These are phyloP conservation scores for Fusarium luffae DNA, from an alignment of 2,329 filamentous ascomycete genomes.

Conservation along the genomic window DNA sequence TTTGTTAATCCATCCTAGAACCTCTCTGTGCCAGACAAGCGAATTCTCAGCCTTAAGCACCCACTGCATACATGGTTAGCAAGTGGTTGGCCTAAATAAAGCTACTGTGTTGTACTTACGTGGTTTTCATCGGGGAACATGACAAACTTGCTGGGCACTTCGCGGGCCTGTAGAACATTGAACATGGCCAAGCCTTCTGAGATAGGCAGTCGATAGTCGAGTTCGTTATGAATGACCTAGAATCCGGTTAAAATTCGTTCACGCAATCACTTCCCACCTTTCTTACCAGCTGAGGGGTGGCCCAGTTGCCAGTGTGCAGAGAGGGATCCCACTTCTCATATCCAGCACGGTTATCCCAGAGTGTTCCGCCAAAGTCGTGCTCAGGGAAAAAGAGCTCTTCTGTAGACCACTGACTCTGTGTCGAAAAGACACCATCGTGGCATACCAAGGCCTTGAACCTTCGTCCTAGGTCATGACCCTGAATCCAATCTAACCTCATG, in stretches of 20 bases:
- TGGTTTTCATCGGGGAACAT: slow-evolving; percentile 82
- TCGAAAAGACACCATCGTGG: slow-evolving; percentile 87
- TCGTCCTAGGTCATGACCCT: slow-evolving; percentile 83
- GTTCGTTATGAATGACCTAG: slow-evolving; percentile 81
- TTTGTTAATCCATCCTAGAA: slow-evolving; percentile 81
- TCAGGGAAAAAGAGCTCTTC: slow-evolving; percentile 78
- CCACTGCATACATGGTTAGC: slow-evolving; percentile 62
- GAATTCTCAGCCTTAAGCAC: slow-evolving; percentile 93
- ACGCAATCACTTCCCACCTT: background rate
- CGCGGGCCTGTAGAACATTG: slow-evolving; percentile 81
- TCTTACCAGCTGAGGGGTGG: slow-evolving; percentile 82
- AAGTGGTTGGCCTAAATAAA: background rate
- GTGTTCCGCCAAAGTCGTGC: slow-evolving; percentile 72
- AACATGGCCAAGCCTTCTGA: slow-evolving; percentile 87
- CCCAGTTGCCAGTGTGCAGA: slow-evolving; percentile 74
- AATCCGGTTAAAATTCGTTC: background rate
- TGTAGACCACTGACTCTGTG: slow-evolving; percentile 70
- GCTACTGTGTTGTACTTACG: slow-evolving; percentile 45
- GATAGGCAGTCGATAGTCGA: slow-evolving; percentile 89
- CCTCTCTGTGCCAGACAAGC: slow-evolving; percentile 88
- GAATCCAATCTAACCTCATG: slow-evolving; percentile 77
- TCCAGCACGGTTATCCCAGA: slow-evolving; percentile 69
- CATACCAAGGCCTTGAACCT: slow-evolving; percentile 89
- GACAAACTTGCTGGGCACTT: slow-evolving; percentile 80
- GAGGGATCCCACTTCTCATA: slow-evolving; percentile 79